phyloP scores from a whole-genome alignment of 78 protist species.

The Salpingoeca rosetta region DNA sequence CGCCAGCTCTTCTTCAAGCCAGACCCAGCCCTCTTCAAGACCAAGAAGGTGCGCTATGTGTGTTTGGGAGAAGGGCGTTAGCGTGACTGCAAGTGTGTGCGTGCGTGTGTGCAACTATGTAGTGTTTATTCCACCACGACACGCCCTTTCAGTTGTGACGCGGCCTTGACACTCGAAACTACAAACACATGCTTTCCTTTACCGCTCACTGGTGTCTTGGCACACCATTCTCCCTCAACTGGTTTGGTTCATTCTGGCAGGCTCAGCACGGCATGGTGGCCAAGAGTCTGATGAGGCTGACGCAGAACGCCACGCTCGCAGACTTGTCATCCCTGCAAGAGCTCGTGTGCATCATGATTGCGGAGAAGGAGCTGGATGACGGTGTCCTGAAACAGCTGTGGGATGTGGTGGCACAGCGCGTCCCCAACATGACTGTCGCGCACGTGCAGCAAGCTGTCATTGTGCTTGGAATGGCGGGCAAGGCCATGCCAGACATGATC shows the following conservation, averaged over 20 bases:
- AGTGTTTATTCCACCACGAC: no score
- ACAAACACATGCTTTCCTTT: background rate
- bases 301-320: conserved; percentile 33
- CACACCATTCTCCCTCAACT: no score
- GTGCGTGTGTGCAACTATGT: no score
- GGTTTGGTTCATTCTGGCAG: no score
- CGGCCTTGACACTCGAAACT: no score
- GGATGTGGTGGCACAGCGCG: conserved; percentile 37
- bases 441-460: background rate
- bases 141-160: no score
- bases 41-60: background rate
- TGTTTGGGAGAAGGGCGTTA: no score
- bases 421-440: background rate
- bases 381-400: conserved; percentile 37
- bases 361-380: background rate
- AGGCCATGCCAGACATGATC: background rate
- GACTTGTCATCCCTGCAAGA: conserved; percentile 55
- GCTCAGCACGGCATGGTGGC: background rate
- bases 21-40: background rate
- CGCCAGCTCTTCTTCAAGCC: background rate
- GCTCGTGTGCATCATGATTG: conserved; percentile 12
- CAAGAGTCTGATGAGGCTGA: conserved; percentile 5
- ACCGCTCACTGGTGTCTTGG: no score
- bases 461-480: background rate
- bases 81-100: no score